Evolutionary conservation across 208 protist species (phyloP).

Genomic region (Leishmania gerbilli): DNA sequence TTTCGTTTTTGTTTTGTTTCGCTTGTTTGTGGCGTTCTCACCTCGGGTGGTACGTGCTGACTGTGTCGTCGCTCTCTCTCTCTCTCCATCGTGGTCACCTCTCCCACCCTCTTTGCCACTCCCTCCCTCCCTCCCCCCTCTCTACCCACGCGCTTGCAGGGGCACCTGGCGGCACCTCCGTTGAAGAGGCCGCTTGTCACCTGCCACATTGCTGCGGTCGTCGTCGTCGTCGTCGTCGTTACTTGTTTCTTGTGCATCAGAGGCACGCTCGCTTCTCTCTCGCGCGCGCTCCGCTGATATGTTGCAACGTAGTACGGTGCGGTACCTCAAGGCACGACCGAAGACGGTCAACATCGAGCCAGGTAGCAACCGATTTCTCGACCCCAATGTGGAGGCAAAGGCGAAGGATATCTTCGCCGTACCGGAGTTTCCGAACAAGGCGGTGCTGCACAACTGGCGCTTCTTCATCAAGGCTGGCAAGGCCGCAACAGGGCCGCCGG

Average conservation of each 20-base stretch:
- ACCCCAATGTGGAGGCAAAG: conserved; percentile 52
- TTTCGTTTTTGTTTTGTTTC: conserved; percentile 3
- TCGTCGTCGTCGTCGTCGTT: not conserved
- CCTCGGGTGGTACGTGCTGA: not conserved
- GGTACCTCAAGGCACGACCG: conserved; percentile 66
- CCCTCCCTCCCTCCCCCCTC: not conserved
- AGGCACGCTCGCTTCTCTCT: not conserved
- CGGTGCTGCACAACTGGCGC: conserved; percentile 90
- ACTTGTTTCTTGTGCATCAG: not conserved
- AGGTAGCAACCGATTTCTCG: conserved; percentile 70
- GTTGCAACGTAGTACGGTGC: conserved; percentile 36
- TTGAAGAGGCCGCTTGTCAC: not conserved
- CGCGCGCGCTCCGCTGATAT: conserved; percentile 15
- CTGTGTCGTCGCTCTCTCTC: not conserved
- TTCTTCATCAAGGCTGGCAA: conserved; percentile 91
- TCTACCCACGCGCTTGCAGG: not conserved
- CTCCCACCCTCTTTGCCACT: not conserved
- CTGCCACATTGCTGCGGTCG: not conserved
- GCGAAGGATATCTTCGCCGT: conserved; percentile 80
- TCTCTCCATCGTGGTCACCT: not conserved
- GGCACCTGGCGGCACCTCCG: not conserved
- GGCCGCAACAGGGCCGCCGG: conserved; percentile 84
- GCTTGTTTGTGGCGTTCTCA: not conserved
- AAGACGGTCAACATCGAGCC: conserved; percentile 76
- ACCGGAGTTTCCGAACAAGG: conserved; percentile 77